These are phyloP conservation scores for Solanum bulbocastanum DNA, from an alignment of 257 asterid genomes.

Conservation along the genomic window DNA sequence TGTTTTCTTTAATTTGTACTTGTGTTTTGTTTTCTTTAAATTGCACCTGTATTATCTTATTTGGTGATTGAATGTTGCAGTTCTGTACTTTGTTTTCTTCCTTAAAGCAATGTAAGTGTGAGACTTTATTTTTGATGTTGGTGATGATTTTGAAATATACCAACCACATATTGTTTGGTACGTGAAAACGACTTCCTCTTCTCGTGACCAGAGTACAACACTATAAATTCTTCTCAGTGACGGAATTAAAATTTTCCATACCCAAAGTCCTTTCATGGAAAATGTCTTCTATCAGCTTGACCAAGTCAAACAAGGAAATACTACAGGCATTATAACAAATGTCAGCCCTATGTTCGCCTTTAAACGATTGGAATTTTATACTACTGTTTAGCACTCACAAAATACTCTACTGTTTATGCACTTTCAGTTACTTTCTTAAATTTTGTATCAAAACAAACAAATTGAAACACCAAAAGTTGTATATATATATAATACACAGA, in stretches of 20 bases:
- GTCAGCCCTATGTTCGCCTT: background rate
- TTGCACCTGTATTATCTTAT: background rate
- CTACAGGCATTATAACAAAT: background rate
- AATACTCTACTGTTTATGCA: too few relatives aligned
- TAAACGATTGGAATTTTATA: too few relatives aligned
- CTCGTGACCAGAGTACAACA: background rate
- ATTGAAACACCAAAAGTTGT: too few relatives aligned
- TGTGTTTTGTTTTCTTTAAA: background rate
- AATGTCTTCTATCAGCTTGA: background rate
- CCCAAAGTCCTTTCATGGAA: background rate
- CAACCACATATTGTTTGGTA: background rate
- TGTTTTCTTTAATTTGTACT: background rate
- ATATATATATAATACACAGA: background rate
- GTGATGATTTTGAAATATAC: background rate
- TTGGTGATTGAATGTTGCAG: background rate
- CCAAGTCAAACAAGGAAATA: background rate
- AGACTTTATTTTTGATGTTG: background rate
- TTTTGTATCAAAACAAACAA: too few relatives aligned
- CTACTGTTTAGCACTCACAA: background rate
- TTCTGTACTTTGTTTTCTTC: background rate
- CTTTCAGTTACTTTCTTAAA: too few relatives aligned
- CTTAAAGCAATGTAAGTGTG: background rate
- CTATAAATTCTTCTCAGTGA: background rate
- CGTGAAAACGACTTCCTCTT: background rate
- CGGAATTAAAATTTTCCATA: rapidly evolving